Evolutionary conservation across 495 filamentous ascomycete genomes (phyloP).

Genomic region (Penicillium goetzii): DNA sequence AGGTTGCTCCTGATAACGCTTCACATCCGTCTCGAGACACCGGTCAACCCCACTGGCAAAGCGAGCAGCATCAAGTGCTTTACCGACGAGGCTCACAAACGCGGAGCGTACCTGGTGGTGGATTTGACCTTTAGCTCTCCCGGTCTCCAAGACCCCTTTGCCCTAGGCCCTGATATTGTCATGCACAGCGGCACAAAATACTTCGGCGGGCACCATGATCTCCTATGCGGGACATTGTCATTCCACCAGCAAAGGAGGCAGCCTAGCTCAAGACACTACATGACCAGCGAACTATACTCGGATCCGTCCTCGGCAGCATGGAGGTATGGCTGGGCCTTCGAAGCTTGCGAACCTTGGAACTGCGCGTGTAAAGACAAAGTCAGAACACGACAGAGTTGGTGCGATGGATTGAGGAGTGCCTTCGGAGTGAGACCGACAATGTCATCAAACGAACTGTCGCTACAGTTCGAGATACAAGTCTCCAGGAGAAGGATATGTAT

Average conservation of each 20-base stretch:
- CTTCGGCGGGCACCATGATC: slow-evolving; percentile 84
- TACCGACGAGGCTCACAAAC: slow-evolving; percentile 65
- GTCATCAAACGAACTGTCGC: slow-evolving; percentile 52
- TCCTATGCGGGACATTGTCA: slow-evolving; percentile 65
- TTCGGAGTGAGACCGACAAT: slow-evolving; percentile 19
- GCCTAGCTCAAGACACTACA: slow-evolving; percentile 44
- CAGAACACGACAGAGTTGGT: slow-evolving; percentile 69
- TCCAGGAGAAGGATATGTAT: slow-evolving; percentile 61
- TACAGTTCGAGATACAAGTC: slow-evolving; percentile 69
- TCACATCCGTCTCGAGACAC: slow-evolving; percentile 78
- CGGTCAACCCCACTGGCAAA: slow-evolving; percentile 80
- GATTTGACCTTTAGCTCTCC: slow-evolving; percentile 91
- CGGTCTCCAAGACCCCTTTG: slow-evolving; percentile 81
- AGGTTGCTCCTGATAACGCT: too few relatives aligned
- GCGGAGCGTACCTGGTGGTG: slow-evolving; percentile 71
- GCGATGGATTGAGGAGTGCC: slow-evolving; percentile 57
- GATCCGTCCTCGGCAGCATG: slow-evolving; percentile 79
- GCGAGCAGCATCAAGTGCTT: slow-evolving; percentile 67
- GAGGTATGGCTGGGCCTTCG: slow-evolving; percentile 87
- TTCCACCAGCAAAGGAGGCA: slow-evolving; percentile 39
- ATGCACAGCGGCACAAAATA: slow-evolving; percentile 87
- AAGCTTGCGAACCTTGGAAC: slow-evolving; percentile 77
- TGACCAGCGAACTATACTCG: slow-evolving; percentile 58
- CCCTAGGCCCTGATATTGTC: slow-evolving; percentile 72
- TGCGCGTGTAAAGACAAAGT: slow-evolving; percentile 73